Evolutionary conservation across 768 basidiomycete species (phyloP), one percentile per base, ranked within the genome.

Genomic region (Lentinula lateritia): DNA sequence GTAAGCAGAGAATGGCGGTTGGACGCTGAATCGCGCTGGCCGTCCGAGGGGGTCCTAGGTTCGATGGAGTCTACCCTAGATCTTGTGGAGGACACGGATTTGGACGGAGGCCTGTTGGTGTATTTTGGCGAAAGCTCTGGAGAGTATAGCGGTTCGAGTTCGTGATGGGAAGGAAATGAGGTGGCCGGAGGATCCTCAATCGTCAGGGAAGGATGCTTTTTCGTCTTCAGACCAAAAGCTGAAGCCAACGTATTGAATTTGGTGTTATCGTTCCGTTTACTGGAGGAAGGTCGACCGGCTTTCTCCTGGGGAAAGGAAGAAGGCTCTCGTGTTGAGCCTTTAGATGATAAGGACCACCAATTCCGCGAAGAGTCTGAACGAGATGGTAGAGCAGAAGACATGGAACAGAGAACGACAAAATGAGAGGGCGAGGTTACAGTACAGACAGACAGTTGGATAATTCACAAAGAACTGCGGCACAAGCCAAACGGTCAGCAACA

Each of bases 161-260:
- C 55, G 61, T 64, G 42, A 61, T 66, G 20, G 64, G 68, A 39
- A 58, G 68, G 35, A 65, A 42, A 55, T 28, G 36, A 46, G 59
- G 50, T 46, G 28, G 72, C 66, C 3, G 79, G 77, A 41, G 81
- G 77, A 53, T 84, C 80, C 61, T 84, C 79, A 60, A 85, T 82
- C 55, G 83, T 73, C 38, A 86, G 71, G 2, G 80, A 69, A 0
- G 83, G 76, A 36, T 76, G 75, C 66, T 87, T 89, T 74, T 84
- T 89, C 20, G 81, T 72, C 70, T 83, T 88, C 67, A 87, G 75
- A 50, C 87, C 86, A 42, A 90, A 82, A 41, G 83, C 86, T 52
- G 82, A 76, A 9, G 83, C 82, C 54, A 90, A 71, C 6, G 83
- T 79, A 62, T 78, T 85, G 68, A 88, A 77, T 63, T 76, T 82